A percentile compares a stretch with the other conserved stretches of the same genome.
Conservation (phyloP, 192 early-diverging fungal species). For the Backusella parvicylindrica region DNA sequence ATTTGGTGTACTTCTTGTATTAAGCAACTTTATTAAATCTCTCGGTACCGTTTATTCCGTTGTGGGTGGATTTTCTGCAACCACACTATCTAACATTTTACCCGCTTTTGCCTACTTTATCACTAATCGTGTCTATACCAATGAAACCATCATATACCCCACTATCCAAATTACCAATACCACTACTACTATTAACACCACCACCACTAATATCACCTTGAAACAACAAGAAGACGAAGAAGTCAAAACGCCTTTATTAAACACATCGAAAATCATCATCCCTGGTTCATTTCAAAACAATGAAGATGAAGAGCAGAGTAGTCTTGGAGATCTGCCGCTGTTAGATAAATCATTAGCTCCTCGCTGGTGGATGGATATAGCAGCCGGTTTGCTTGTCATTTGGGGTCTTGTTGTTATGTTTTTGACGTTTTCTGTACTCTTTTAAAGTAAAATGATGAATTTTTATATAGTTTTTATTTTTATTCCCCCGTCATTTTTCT, state of each 20-base stretch:
- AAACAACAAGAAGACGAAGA: neutral
- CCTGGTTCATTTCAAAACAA: neutral
- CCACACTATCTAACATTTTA: slow-evolving; percentile 47
- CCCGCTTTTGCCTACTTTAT: slow-evolving; percentile 42
- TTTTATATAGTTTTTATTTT: neutral
- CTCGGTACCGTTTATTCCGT: slow-evolving; percentile 45
- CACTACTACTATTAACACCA: neutral
- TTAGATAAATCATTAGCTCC: neutral
- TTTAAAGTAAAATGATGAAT: neutral
- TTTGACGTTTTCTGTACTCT: slow-evolving; percentile 10
- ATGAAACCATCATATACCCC: neutral
- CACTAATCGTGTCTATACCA: slow-evolving; percentile 22
- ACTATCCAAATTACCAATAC: neutral
- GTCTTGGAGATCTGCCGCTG: neutral
- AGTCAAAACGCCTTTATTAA: neutral
- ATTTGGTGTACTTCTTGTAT: slow-evolving; percentile 26
- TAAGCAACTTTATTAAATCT: slow-evolving; percentile 32
- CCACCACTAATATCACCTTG: neutral
- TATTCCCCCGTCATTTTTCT: neutral
- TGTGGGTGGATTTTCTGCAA: slow-evolving; percentile 51
- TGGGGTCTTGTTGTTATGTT: slow-evolving; percentile 52
- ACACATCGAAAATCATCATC: neutral
- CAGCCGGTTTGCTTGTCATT: slow-evolving; percentile 37
- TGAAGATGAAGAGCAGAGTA: neutral
- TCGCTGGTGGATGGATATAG: slow-evolving; percentile 37